Percentiles rank a stretch among this genome's conserved stretches.
These are phyloP conservation scores for Penicillium parvum DNA, from an alignment of 495 filamentous ascomycete species.

Conservation along the genomic window DNA sequence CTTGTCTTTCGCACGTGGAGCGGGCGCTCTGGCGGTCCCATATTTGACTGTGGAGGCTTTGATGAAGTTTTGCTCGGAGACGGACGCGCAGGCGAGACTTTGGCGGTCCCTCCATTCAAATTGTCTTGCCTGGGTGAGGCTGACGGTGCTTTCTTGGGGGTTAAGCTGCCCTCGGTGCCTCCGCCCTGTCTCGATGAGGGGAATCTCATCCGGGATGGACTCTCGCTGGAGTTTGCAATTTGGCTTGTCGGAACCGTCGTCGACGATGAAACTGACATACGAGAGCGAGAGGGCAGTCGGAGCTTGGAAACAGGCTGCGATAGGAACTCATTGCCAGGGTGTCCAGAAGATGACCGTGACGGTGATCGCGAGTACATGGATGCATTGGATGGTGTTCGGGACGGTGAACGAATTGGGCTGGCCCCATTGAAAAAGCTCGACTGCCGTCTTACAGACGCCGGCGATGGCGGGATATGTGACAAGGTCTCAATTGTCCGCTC, in stretches of 20 bases:
- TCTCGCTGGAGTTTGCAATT: conserved; percentile 18
- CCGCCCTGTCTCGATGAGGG: conserved; percentile 23
- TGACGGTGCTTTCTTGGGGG: conserved; percentile 15
- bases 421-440: conserved; percentile 60
- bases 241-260: conserved; percentile 9
- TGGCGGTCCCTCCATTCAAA: conserved; percentile 41
- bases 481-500: conserved; percentile 68
- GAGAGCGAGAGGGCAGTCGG: conserved; percentile 31
- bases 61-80: conserved; percentile 51
- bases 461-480: conserved; percentile 59
- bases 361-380: conserved; percentile 46
- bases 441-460: conserved; percentile 48
- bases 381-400: conserved; percentile 51
- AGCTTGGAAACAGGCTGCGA: conserved; percentile 27
- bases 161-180: conserved; percentile 3
- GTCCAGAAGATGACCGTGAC: conserved; percentile 40
- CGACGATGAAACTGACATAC: conserved; percentile 16
- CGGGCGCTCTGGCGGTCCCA: conserved; percentile 42
- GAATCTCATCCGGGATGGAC: conserved; percentile 24
- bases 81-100: conserved; percentile 49
- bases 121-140: conserved; percentile 24
- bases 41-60: conserved; percentile 45
- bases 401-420: conserved; percentile 52
- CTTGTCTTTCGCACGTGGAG: conserved; percentile 48
- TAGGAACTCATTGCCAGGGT: conserved; percentile 25